Percentiles rank a stretch among this genome's conserved stretches.
These are phyloP conservation scores for Cyberlindnera saturnus DNA, from an alignment of 805 yeast species.

Conservation along the genomic window DNA sequence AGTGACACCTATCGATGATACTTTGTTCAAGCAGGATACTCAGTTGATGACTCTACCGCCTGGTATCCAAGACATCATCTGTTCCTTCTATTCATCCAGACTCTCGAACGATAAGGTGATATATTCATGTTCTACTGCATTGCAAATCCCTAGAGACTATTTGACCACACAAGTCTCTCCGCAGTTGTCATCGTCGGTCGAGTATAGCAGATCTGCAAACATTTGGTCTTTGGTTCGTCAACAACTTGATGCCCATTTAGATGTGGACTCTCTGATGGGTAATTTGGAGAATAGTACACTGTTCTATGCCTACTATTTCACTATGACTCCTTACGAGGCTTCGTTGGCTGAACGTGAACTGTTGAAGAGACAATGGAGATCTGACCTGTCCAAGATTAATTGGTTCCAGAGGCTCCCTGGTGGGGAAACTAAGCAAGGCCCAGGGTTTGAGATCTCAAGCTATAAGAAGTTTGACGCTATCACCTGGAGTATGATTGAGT, in stretches of 20 bases:
- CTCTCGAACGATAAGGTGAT: conserved; percentile 5
- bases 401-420: conserved; percentile 68
- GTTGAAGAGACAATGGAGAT: conserved; percentile 67
- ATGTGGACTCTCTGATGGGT: conserved; percentile 1
- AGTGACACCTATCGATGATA: conserved; percentile 13
- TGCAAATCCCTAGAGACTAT: conserved; percentile 9
- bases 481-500: conserved; percentile 17
- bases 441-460: conserved; percentile 9
- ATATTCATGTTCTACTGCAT: conserved; percentile 4
- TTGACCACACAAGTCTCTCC: conserved; percentile 5
- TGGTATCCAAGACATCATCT: conserved; percentile 26
- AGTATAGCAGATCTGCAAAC: conserved; percentile 81
- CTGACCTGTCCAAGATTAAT: conserved; percentile 57
- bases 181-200: conserved; percentile 52
- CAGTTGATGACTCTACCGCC: conserved; percentile 21
- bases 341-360: conserved; percentile 75
- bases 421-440: conserved; percentile 5
- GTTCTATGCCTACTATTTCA: conserved; percentile 85
- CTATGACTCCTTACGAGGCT: conserved; percentile 63
- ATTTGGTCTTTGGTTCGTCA: conserved; percentile 79
- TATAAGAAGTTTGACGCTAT: conserved; percentile 20
- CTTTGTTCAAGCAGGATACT: conserved; percentile 15
- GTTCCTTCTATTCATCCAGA: conserved; percentile 21
- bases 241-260: conserved; percentile 25
- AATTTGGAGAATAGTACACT: conserved; percentile 27